Evolutionary conservation across 2,329 filamentous ascomycete genomes (phyloP).

Genomic region (Hymenoscyphus linearis): DNA sequence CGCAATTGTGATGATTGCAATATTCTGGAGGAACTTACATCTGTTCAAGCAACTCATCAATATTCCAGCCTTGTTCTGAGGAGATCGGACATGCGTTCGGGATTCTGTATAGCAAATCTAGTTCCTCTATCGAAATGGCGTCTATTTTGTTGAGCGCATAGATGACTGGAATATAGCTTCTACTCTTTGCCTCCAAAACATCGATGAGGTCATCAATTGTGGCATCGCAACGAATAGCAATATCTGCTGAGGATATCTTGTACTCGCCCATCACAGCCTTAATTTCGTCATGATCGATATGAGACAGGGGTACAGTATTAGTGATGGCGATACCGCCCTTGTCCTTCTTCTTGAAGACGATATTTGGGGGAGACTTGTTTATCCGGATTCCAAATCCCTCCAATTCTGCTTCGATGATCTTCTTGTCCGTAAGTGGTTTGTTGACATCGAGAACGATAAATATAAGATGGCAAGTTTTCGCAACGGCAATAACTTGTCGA

Average conservation of each 20-base stretch:
- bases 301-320: conserved; percentile 83
- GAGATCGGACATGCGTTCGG: conserved; percentile 97
- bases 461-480: conserved; percentile 97
- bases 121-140: conserved; percentile 93
- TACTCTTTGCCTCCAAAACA: conserved; percentile 85
- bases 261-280: conserved; percentile 98
- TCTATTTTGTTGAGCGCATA: conserved; percentile 99
- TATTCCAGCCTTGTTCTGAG: conserved; percentile 95
- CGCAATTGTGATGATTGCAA: conserved; percentile 4
- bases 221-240: conserved; percentile 95
- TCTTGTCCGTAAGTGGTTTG: conserved; percentile 95
- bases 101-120: conserved; percentile 93
- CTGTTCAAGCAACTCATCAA: conserved; percentile 92
- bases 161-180: conserved; percentile 97
- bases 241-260: conserved; percentile 92
- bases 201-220: conserved; percentile 97
- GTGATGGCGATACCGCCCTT: conserved; percentile 96
- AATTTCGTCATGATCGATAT: conserved; percentile 95
- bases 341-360: conserved; percentile 99
- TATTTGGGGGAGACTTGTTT: conserved; percentile 96
- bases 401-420: conserved; percentile 88
- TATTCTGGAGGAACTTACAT: conserved; percentile 53
- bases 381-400: conserved; percentile 97
- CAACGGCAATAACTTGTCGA: conserved; percentile 96
- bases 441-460: conserved; percentile 99